phyloP scores from a whole-genome alignment of 2,329 filamentous ascomycete genomes.

The Botrytis byssoidea region DNA sequence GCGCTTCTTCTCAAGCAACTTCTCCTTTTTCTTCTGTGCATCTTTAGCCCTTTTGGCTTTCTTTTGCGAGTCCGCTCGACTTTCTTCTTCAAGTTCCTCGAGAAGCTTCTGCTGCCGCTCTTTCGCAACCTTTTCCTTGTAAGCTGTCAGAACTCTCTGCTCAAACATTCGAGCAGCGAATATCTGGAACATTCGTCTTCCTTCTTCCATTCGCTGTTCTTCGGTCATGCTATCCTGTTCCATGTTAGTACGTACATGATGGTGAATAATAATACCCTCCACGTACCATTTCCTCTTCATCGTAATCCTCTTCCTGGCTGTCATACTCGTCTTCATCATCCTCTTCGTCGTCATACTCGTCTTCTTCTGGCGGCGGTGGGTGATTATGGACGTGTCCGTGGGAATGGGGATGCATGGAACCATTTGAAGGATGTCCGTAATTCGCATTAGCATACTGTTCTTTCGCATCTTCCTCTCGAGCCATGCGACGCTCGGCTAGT shows the following conservation, averaged over 20 bases:
- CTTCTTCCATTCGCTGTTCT: slow-evolving; percentile 98
- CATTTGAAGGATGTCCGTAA: slow-evolving; percentile 57
- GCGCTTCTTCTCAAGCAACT: slow-evolving; percentile 84
- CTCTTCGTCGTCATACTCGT: slow-evolving; percentile 63
- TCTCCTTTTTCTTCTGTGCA: slow-evolving; percentile 93
- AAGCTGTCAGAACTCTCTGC: slow-evolving; percentile 93
- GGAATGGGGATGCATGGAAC: slow-evolving; percentile 44
- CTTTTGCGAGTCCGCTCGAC: slow-evolving; percentile 69
- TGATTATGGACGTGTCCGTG: slow-evolving; percentile 56
- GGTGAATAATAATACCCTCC: slow-evolving; percentile 29
- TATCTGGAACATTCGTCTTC: slow-evolving; percentile 97
- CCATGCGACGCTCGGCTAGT: slow-evolving; percentile 94
- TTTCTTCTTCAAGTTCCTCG: slow-evolving; percentile 87
- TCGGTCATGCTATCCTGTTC: slow-evolving; percentile 90
- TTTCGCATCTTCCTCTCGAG: slow-evolving; percentile 86
- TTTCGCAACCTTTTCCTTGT: slow-evolving; percentile 92
- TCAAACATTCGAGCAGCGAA: slow-evolving; percentile 99
- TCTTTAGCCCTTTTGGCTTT: slow-evolving; percentile 93
- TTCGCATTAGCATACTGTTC: slow-evolving; percentile 59
- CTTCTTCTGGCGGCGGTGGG: slow-evolving; percentile 69
- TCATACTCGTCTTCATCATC: slow-evolving; percentile 62
- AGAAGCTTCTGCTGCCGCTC: slow-evolving; percentile 89
- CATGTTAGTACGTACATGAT: slow-evolving; percentile 42
- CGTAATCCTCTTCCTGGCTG: slow-evolving; percentile 63
- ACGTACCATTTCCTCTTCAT: slow-evolving; percentile 72